A percentile compares a stretch with the other conserved stretches of the same genome.
phyloP scores from a whole-genome alignment of 371 early-diverging fungal genomes.

The Actinomucor elegans region DNA sequence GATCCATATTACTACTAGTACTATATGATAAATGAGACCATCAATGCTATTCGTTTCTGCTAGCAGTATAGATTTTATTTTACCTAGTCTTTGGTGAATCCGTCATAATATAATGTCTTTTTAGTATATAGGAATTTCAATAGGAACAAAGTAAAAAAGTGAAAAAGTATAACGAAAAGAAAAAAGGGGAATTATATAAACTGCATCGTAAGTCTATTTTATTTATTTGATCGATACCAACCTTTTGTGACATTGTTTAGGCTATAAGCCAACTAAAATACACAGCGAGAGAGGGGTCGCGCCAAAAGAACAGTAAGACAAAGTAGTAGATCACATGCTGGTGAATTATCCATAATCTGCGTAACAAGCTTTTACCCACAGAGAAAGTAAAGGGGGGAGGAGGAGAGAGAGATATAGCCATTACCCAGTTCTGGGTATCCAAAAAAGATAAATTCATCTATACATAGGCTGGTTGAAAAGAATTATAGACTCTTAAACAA shows the following conservation, averaged over 20 bases:
- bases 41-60: not conserved
- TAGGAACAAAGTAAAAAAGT: not conserved
- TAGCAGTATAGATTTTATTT: not conserved
- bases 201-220: not conserved
- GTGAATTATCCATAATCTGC: not conserved
- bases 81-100: not conserved
- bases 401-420: not conserved
- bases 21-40: not conserved
- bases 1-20: constrained; percentile 2
- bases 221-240: constrained; percentile 9
- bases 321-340: constrained; percentile 7
- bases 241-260: constrained; percentile 7
- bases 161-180: not conserved
- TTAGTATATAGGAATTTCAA: too few relatives aligned
- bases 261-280: not conserved
- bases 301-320: not conserved
- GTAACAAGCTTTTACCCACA: too few relatives aligned
- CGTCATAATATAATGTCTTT: not conserved
- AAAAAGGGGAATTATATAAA: not conserved
- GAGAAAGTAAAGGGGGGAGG: too few relatives aligned
- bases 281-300: too few relatives aligned
- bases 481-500: too few relatives aligned
- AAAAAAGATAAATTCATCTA: too few relatives aligned
- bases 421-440: constrained; percentile 10
- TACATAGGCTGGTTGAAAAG: too few relatives aligned